These are phyloP conservation scores for Citeromyces nyonsensis DNA, from an alignment of 805 yeast species.

Conservation along the genomic window DNA sequence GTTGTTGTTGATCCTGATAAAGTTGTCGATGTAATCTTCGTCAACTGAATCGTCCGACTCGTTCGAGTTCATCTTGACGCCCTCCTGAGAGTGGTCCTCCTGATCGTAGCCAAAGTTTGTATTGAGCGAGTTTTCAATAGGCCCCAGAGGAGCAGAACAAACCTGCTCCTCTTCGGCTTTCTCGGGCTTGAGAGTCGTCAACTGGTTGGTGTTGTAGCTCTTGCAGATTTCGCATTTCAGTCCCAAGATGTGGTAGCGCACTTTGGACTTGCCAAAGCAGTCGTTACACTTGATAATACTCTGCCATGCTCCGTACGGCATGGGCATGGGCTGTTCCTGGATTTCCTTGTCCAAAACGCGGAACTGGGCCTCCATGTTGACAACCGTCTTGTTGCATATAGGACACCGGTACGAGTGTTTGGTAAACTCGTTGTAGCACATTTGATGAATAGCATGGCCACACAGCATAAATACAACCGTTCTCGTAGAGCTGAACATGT, in stretches of 20 bases:
- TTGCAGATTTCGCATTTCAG: slow-evolving; percentile 76
- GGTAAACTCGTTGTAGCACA: slow-evolving; percentile 71
- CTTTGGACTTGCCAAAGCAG: slow-evolving; percentile 70
- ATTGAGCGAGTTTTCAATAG: slow-evolving; percentile 11
- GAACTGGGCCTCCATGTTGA: slow-evolving; percentile 82
- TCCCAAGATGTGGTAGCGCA: slow-evolving; percentile 72
- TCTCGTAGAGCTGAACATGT: slow-evolving; percentile 66
- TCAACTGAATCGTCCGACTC: slow-evolving; percentile 7
- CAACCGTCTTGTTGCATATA: slow-evolving; percentile 68
- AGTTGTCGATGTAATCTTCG: slow-evolving; percentile 14
- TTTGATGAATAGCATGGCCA: slow-evolving; percentile 87
- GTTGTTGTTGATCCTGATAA: slow-evolving; percentile 16
- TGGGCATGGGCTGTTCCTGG: slow-evolving; percentile 58
- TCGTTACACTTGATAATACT: slow-evolving; percentile 73
- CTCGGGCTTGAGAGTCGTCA: slow-evolving; percentile 55
- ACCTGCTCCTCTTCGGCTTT: slow-evolving; percentile 16
- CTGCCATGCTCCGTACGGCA: slow-evolving; percentile 64
- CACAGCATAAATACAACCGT: slow-evolving; percentile 87
- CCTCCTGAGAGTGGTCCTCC: slow-evolving; percentile 1
- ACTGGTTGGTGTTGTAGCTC: slow-evolving; percentile 75
- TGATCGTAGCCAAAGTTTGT: slow-evolving; percentile 17
- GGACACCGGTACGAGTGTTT: slow-evolving; percentile 85
- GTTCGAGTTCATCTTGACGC: not conserved
- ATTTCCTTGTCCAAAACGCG: slow-evolving; percentile 79
- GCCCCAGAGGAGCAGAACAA: not conserved